phyloP scores from a whole-genome alignment of 352 stramenopile genomes.

The Phytophthora aleatoria region DNA sequence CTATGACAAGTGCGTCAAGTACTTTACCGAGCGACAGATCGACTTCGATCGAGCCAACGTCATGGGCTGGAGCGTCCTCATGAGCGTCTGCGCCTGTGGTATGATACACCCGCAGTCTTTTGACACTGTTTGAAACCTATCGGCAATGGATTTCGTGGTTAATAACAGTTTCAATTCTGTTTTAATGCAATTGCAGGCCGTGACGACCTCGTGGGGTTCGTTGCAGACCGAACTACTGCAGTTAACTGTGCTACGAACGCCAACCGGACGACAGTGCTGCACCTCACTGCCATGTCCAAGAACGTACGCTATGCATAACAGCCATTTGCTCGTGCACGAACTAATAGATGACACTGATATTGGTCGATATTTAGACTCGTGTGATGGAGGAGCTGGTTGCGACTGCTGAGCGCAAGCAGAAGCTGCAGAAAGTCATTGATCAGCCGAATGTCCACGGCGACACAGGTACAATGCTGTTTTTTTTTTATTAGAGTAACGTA shows the following conservation, averaged over 20 bases:
- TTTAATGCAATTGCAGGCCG: constrained; percentile 43
- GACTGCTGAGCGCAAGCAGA: constrained; percentile 50
- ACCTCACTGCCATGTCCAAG: constrained; percentile 75
- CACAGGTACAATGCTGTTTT: constrained; percentile 49
- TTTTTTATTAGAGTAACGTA: background rate
- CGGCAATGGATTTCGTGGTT: background rate
- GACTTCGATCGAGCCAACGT: constrained; percentile 65
- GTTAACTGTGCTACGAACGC: constrained; percentile 54
- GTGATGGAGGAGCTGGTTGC: constrained; percentile 63
- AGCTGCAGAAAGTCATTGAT: constrained; percentile 57
- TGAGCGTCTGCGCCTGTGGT: constrained; percentile 81
- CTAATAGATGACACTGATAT: background rate
- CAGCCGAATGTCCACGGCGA: constrained; percentile 74
- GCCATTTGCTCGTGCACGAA: background rate
- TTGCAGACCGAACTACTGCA: constrained; percentile 63
- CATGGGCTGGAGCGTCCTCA: constrained; percentile 80
- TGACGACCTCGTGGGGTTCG: constrained; percentile 61
- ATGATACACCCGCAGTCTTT: constrained; percentile 34
- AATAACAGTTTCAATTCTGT: constrained; percentile 7
- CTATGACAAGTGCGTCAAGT: constrained; percentile 55
- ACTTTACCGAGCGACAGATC: constrained; percentile 60
- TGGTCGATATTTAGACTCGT: constrained; percentile 34
- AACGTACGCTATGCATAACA: constrained; percentile 46
- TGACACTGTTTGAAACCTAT: background rate
- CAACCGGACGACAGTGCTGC: constrained; percentile 80